Conservation (phyloP, 2,329 filamentous ascomycete species). For the Beauveria asiatica region DNA sequence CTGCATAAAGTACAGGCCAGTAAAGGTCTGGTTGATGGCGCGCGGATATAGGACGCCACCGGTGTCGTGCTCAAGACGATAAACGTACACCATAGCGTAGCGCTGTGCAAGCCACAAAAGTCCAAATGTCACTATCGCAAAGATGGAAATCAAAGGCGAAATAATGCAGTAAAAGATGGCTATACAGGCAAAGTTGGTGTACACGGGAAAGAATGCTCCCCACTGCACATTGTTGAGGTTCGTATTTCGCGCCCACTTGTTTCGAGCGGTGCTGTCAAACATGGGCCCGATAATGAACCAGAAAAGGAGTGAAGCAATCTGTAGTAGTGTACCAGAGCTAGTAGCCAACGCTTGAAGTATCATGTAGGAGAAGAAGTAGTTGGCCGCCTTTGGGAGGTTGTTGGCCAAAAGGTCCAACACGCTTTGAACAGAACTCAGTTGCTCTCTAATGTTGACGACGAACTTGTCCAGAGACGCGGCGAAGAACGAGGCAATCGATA, state of each 20-base stretch:
- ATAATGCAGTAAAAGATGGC: constrained; percentile 82
- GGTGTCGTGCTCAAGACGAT: constrained; percentile 80
- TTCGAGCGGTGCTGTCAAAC: constrained; percentile 69
- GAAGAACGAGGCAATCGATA: constrained; percentile 74
- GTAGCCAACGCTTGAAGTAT: constrained; percentile 87
- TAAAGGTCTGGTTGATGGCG: constrained; percentile 93
- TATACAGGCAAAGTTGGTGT: constrained; percentile 94
- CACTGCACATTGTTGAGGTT: constrained; percentile 70
- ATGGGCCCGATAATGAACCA: constrained; percentile 79
- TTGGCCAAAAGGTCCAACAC: constrained; percentile 65
- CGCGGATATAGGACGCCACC: constrained; percentile 86
- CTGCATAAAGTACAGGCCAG: constrained; percentile 91
- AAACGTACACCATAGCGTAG: constrained; percentile 96
- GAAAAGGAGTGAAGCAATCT: constrained; percentile 66
- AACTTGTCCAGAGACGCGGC: constrained; percentile 55
- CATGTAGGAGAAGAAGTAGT: constrained; percentile 99
- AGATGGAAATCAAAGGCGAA: constrained; percentile 81
- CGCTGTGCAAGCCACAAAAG: constrained; percentile 91
- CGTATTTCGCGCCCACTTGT: constrained; percentile 82
- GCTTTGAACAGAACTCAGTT: constrained; percentile 46
- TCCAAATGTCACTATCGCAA: constrained; percentile 85
- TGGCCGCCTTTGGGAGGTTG: constrained; percentile 77
- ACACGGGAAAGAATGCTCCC: constrained; percentile 92
- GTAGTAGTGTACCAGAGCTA: constrained; percentile 80
- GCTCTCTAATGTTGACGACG: constrained; percentile 37